phyloP scores from a whole-genome alignment of 2,329 filamentous ascomycete species.

The Hawksworthiomyces lignivorus region DNA sequence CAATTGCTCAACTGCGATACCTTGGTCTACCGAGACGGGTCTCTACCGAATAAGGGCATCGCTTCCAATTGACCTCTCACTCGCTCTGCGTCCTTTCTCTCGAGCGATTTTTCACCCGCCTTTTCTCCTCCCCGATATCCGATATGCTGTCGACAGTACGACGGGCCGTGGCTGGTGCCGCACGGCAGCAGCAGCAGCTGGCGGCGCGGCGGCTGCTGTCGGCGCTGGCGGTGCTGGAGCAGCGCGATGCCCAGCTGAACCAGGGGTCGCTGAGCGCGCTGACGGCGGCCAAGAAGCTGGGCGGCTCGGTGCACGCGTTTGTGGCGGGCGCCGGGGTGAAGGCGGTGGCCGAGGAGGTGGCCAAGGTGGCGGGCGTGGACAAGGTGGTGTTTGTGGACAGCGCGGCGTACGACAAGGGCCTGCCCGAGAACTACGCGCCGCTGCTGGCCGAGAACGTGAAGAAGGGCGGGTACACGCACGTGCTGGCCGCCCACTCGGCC shows the following conservation, averaged over 20 bases:
- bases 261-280: slow-evolving; percentile 75
- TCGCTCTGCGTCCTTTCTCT: not conserved
- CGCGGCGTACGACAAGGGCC: slow-evolving; percentile 85
- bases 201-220: slow-evolving; percentile 67
- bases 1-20: too few species aligned
- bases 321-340: slow-evolving; percentile 76
- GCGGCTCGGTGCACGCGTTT: slow-evolving; percentile 78
- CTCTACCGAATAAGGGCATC: too few species aligned
- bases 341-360: slow-evolving; percentile 69
- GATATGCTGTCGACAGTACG: slow-evolving; percentile 15
- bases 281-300: slow-evolving; percentile 78
- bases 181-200: slow-evolving; percentile 18
- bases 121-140: not conserved
- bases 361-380: slow-evolving; percentile 82
- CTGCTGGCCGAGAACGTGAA: slow-evolving; percentile 94
- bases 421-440: slow-evolving; percentile 91
- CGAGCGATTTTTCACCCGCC: too few species aligned
- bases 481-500: slow-evolving; percentile 83
- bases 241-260: slow-evolving; percentile 82
- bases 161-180: slow-evolving; percentile 6
- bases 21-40: too few species aligned
- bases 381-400: slow-evolving; percentile 89
- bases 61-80: not conserved
- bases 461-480: slow-evolving; percentile 86
- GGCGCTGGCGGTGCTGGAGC: slow-evolving; percentile 85